Evolutionary conservation across 768 basidiomycete species (phyloP).

Genomic region (Hygrophoropsis aurantiaca): DNA sequence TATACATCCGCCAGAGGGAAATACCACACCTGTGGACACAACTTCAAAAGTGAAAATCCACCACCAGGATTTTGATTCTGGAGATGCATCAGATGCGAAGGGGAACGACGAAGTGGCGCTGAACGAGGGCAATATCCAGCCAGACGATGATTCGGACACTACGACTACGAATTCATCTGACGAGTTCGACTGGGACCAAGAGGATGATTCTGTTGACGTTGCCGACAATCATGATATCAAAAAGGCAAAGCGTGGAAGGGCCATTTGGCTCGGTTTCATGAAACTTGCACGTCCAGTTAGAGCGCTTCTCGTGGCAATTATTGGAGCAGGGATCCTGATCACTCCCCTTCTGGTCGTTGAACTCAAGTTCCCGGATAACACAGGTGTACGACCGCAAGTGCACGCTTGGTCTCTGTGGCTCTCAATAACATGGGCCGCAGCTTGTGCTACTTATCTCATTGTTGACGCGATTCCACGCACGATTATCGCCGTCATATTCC

Average conservation of each 20-base stretch:
- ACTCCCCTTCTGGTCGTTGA: constrained; percentile 70
- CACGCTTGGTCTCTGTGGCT: constrained; percentile 69
- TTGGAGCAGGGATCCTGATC: constrained; percentile 65
- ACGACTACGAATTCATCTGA: constrained; percentile 63
- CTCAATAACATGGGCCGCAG: constrained; percentile 63
- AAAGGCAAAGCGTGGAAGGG: constrained; percentile 62
- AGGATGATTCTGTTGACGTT: constrained; percentile 39
- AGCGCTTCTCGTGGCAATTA: constrained; percentile 53
- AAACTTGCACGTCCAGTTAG: constrained; percentile 60
- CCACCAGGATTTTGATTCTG: constrained; percentile 1
- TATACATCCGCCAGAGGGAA: constrained; percentile 6
- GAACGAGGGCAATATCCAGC: constrained; percentile 7
- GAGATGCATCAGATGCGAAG: constrained; percentile 9
- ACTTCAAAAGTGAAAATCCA: constrained; percentile 8
- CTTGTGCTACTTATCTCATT: constrained; percentile 58
- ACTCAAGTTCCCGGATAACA: constrained; percentile 51
- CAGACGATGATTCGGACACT: constrained; percentile 22
- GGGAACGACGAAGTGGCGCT: constrained; percentile 6
- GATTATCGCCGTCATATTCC: constrained; percentile 50
- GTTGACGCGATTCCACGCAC: constrained; percentile 64
- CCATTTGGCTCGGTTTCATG: constrained; percentile 66
- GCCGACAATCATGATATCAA: constrained; percentile 20
- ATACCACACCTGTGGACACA: constrained; percentile 4
- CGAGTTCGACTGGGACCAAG: constrained; percentile 77
- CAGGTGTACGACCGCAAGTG: constrained; percentile 50